These are phyloP conservation scores for Talaromyces liani DNA, from an alignment of 495 filamentous ascomycete genomes.

Conservation along the genomic window DNA sequence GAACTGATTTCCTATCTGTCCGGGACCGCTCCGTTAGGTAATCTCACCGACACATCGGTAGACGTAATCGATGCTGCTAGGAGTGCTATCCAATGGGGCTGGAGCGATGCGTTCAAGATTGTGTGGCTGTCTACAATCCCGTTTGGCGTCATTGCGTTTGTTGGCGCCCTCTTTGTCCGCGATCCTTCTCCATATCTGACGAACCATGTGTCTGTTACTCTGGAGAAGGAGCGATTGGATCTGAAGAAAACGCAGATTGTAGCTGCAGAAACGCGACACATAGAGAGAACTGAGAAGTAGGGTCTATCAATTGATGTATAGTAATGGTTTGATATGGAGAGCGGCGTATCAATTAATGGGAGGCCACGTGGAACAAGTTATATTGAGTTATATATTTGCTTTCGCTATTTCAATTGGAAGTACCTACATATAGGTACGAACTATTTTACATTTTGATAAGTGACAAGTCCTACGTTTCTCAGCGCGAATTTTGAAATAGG, in stretches of 20 bases:
- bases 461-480: too few species aligned
- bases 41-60: background rate
- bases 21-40: background rate
- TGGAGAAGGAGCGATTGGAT: slow-evolving; percentile 3
- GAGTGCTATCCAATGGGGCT: background rate
- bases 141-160: slow-evolving; percentile 4
- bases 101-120: background rate
- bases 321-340: background rate
- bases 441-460: background rate
- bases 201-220: background rate
- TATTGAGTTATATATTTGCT: background rate
- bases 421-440: background rate
- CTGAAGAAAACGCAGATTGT: background rate
- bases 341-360: background rate
- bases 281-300: background rate
- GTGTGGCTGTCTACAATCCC: slow-evolving; percentile 1
- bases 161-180: background rate
- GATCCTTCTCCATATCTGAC: slow-evolving; percentile 1
- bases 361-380: background rate
- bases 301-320: background rate
- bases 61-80: background rate
- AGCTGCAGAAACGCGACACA: background rate
- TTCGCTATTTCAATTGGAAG: background rate
- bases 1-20: background rate
- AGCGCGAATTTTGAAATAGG: too few species aligned